Percentiles rank a stretch among this genome's conserved stretches.
Conservation (phyloP, 1,139 yeast species). For the Yamadazyma friedrichii region DNA sequence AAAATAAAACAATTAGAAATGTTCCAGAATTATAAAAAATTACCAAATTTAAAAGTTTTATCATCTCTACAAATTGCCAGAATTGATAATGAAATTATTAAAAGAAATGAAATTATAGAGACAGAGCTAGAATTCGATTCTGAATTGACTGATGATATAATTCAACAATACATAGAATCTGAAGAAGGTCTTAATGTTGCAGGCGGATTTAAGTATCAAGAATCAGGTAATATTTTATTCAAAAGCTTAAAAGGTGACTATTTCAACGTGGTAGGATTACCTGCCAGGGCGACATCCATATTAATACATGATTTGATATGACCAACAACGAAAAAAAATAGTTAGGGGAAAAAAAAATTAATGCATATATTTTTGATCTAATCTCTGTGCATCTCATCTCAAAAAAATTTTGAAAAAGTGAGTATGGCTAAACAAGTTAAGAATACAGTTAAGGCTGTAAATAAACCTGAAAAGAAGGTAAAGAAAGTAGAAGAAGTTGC, state of each 20-base stretch:
- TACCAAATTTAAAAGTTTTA: slow-evolving; percentile 54
- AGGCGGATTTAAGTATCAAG: slow-evolving; percentile 91
- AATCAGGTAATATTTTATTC: slow-evolving; percentile 64
- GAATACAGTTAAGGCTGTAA: slow-evolving; percentile 4
- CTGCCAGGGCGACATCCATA: slow-evolving; percentile 51
- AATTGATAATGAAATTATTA: slow-evolving; percentile 14
- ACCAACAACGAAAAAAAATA: slow-evolving; percentile 15
- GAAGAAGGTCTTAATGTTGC: slow-evolving; percentile 84
- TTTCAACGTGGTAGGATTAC: slow-evolving; percentile 88
- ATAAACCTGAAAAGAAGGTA: slow-evolving; percentile 17
- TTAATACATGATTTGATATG: slow-evolving; percentile 18
- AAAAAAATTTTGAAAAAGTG: slow-evolving; percentile 8
- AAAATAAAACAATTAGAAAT: slow-evolving; percentile 41
- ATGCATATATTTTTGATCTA: neutral
- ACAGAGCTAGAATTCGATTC: slow-evolving; percentile 31
- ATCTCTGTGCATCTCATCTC: slow-evolving; percentile 12
- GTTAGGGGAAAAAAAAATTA: neutral
- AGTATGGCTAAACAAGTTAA: slow-evolving; percentile 7
- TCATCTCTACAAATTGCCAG: slow-evolving; percentile 65
- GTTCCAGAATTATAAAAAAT: slow-evolving; percentile 44
- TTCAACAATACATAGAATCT: slow-evolving; percentile 60
- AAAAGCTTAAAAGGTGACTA: slow-evolving; percentile 72
- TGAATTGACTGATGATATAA: slow-evolving; percentile 47
- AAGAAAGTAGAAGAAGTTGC: slow-evolving; percentile 15
- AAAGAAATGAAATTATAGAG: slow-evolving; percentile 14